A percentile compares a stretch with the other conserved stretches of the same genome.
These are phyloP conservation scores for Fragilariopsis cylindrus DNA, from an alignment of 108 stramenopile genomes.

Conservation along the genomic window DNA sequence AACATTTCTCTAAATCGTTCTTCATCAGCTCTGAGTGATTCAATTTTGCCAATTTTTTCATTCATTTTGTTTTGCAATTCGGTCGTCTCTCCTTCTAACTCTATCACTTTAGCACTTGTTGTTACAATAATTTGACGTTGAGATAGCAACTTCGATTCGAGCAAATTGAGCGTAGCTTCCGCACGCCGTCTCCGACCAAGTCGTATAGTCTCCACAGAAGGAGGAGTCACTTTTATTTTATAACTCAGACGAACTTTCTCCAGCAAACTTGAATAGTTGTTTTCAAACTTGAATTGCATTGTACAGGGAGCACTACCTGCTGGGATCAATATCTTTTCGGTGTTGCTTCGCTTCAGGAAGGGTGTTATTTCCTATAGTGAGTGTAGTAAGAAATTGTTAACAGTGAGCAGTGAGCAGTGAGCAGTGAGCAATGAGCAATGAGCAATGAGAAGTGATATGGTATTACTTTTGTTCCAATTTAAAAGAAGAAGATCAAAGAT, in stretches of 20 bases:
- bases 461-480: background rate
- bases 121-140: background rate
- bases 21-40: slow-evolving; percentile 3
- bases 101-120: background rate
- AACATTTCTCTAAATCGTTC: background rate
- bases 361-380: background rate
- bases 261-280: slow-evolving; percentile 3
- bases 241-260: slow-evolving; percentile 7
- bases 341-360: background rate
- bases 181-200: slow-evolving; percentile 13
- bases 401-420: too few species aligned
- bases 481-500: background rate
- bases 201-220: slow-evolving; percentile 1
- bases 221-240: slow-evolving; percentile 7
- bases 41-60: background rate
- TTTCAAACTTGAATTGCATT: slow-evolving; percentile 15
- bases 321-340: slow-evolving; percentile 1
- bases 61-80: slow-evolving; percentile 2
- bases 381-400: background rate
- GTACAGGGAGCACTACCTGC: slow-evolving; percentile 11
- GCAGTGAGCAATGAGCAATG: too few species aligned
- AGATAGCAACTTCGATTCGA: background rate
- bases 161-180: background rate
- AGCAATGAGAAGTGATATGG: too few species aligned
- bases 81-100: slow-evolving; percentile 2